phyloP scores from a whole-genome alignment of 1,139 yeast genomes.

The Fermentozyma sake region DNA sequence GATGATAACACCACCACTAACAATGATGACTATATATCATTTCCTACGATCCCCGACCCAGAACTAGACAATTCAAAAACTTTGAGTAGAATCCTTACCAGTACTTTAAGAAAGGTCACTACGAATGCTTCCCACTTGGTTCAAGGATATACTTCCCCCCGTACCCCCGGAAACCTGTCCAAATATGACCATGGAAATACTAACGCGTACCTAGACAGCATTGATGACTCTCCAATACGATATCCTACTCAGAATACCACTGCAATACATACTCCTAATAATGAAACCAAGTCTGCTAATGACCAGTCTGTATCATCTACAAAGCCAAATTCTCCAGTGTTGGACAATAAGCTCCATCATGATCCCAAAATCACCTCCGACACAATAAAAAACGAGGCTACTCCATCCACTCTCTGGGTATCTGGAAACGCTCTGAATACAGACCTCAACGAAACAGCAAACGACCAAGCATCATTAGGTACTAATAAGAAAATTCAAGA shows the following conservation, averaged over 20 bases:
- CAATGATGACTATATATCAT: constrained; percentile 35
- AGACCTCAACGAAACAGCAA: too few species aligned
- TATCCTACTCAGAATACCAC: constrained; percentile 1
- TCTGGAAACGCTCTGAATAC: too few species aligned
- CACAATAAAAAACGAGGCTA: background rate
- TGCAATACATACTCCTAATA: too few species aligned
- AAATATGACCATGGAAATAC: too few species aligned
- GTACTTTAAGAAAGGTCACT: constrained; percentile 43
- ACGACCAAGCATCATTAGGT: too few species aligned
- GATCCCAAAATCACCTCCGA: background rate
- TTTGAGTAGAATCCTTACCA: constrained; percentile 31
- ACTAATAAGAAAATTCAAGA: too few species aligned
- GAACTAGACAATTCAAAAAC: constrained; percentile 30
- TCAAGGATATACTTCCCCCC: constrained; percentile 6
- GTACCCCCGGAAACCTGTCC: too few species aligned
- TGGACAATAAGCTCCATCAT: too few species aligned
- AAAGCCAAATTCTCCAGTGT: background rate
- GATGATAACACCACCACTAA: constrained; percentile 2
- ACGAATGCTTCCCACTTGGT: constrained; percentile 41
- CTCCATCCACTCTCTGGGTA: too few species aligned
- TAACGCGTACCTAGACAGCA: too few species aligned
- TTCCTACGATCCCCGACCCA: constrained; percentile 45
- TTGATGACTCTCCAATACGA: constrained; percentile 5
- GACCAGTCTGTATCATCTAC: background rate
- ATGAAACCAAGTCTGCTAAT: background rate